A percentile compares a stretch with the other conserved stretches of the same genome.
Conservation (phyloP, 306 rosid genomes). For the Calophaca sinica region DNA sequence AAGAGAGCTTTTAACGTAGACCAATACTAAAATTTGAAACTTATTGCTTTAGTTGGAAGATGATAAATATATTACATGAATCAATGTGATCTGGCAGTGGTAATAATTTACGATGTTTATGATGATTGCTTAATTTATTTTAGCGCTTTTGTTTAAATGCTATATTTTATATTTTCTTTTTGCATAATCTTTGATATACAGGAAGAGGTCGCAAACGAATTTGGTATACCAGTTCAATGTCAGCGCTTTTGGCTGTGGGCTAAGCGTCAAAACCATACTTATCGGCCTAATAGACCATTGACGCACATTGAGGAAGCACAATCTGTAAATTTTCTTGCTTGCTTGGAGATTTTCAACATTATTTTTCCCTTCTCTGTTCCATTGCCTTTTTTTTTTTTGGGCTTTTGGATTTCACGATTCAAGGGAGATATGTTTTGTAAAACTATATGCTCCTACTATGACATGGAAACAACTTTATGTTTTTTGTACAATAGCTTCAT, state of each 20-base stretch:
- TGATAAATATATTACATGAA: constrained; percentile 4
- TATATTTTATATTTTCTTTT: neutral
- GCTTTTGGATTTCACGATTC: constrained; percentile 25
- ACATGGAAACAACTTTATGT: constrained; percentile 21
- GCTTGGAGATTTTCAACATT: constrained; percentile 12
- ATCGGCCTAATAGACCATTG: constrained; percentile 84
- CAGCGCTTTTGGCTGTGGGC: constrained; percentile 93
- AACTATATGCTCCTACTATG: neutral
- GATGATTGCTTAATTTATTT: constrained; percentile 17
- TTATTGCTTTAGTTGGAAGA: neutral
- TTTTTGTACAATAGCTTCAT: constrained; percentile 12
- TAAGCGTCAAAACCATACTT: constrained; percentile 86
- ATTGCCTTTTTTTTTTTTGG: constrained; percentile 6
- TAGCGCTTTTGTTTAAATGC: constrained; percentile 27
- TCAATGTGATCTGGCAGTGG: neutral
- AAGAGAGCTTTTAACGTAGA: neutral
- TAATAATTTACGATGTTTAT: constrained; percentile 1
- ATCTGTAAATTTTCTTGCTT: constrained; percentile 62
- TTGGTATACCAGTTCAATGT: constrained; percentile 76
- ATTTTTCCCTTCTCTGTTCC: neutral
- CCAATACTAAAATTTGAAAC: constrained; percentile 3
- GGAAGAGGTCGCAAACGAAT: constrained; percentile 89
- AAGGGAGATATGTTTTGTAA: constrained; percentile 3
- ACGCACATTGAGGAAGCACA: constrained; percentile 70
- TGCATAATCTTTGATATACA: constrained; percentile 48